Evolutionary conservation across 441 rosid genomes (phyloP).

Genomic region (Brassica balearica): DNA sequence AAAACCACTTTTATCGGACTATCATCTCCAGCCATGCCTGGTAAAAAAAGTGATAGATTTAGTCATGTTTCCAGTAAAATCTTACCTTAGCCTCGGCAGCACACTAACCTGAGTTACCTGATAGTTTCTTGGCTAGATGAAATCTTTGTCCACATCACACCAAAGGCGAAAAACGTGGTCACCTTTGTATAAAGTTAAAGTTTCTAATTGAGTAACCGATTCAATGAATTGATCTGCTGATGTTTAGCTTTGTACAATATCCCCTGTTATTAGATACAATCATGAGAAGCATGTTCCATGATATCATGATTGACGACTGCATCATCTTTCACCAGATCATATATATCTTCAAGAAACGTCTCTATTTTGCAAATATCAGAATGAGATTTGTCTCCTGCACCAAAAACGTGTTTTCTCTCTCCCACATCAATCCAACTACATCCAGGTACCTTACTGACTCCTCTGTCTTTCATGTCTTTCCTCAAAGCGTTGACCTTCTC

Average conservation of each 20-base stretch:
- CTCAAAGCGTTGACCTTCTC: constrained; percentile 71
- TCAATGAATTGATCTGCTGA: background rate
- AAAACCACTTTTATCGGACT: constrained; percentile 35
- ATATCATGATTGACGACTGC: constrained; percentile 28
- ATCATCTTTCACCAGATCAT: constrained; percentile 44
- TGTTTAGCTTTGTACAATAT: background rate
- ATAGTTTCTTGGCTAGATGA: constrained; percentile 63
- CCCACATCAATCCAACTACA: constrained; percentile 85
- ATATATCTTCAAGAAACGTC: constrained; percentile 53
- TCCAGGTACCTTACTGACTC: constrained; percentile 83
- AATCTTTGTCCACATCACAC: constrained; percentile 84
- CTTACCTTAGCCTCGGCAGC: background rate
- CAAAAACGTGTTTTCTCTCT: constrained; percentile 60
- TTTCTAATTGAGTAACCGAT: background rate
- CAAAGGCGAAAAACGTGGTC: constrained; percentile 67
- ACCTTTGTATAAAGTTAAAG: background rate
- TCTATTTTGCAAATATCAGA: constrained; percentile 56
- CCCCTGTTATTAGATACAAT: constrained; percentile 24
- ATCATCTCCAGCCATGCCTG: constrained; percentile 83
- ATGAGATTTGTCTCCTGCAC: constrained; percentile 79
- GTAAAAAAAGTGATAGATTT: constrained; percentile 2
- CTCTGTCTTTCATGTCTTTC: constrained; percentile 77
- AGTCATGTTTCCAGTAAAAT: constrained; percentile 4
- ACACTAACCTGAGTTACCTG: constrained; percentile 51
- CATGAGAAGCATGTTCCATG: constrained; percentile 23